Base-by-base conservation (phyloP, 768 basidiomycete species). In the Hemileccinum impolitum region DNA sequence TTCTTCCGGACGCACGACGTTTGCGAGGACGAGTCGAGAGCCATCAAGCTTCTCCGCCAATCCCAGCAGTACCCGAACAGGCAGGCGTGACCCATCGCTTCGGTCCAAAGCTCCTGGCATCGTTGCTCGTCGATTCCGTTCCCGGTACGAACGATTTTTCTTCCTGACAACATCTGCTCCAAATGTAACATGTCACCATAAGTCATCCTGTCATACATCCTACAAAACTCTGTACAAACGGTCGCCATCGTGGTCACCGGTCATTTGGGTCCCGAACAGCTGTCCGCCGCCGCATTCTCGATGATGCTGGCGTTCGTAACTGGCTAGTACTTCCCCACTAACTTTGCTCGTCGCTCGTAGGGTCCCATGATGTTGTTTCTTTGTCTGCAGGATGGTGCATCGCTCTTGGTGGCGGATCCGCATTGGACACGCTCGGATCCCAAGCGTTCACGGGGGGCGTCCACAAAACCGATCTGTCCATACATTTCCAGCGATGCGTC, bases 291-390 rank as follows among this genome's bases (percentile, higher is more conserved):
- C 12, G 85, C 87, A 37, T 85, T 88, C 57, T 76, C 84, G 25
- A 69, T 85, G 61, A 89, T 89, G 86, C 67, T 90, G 56, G 86
- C 85, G 13, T 85, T 81, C 61, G 87, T 87, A 8, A 85, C 87
- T 75, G 84, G 85, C 79, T 69, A 82, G 82, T 83, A 65, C 60
- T 61, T 19, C 53, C 25, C 52, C 48, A 45, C 11, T 50, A 53
- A 50, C 39, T 58, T 64, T 40, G 51, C 26, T 43, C 50, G 46
- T 55, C 23, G 48, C 57, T 40, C 58, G 51, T 61, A 69, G 73
- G 77, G 76, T 82, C 79, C 79, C 77, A 80, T 74, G 61, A 78
- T 72, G 58, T n/a, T 62, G 28, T 60, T 53, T 50, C 46, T 14
- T 30, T 50, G 26, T 53, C 43, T 50, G 57, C 65, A 88, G 87